Conservation (phyloP, 1,284 basidiomycete genomes). For the Malassezia sp. region DNA sequence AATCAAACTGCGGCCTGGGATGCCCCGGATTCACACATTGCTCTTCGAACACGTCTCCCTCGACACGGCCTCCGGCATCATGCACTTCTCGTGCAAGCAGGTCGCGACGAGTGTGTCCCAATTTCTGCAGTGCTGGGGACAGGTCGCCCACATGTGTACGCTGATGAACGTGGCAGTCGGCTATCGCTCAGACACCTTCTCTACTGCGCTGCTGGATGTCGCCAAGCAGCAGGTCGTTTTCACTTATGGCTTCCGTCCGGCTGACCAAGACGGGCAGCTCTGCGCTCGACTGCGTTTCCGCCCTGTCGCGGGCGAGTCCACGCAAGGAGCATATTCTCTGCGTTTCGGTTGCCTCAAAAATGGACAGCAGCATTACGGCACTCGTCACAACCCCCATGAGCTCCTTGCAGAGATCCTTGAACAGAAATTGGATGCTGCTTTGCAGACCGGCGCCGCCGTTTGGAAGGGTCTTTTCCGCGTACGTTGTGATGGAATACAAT, state of each 20-base stretch:
- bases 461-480: constrained; percentile 6
- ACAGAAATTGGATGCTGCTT: neutral
- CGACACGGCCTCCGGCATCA: neutral
- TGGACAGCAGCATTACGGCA: neutral
- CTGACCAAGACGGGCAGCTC: too few relatives aligned
- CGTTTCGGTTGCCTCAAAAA: too few relatives aligned
- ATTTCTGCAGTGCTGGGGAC: constrained; percentile 8
- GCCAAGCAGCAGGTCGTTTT: neutral
- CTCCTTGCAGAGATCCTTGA: neutral
- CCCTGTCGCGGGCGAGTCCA: too few relatives aligned
- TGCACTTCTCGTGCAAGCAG: neutral
- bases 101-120: neutral
- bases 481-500: neutral
- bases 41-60: constrained; percentile 4
- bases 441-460: neutral
- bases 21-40: neutral
- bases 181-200: neutral
- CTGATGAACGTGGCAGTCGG: constrained; percentile 1
- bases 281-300: too few relatives aligned
- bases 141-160: constrained; percentile 4
- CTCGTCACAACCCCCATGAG: constrained; percentile 7
- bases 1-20: neutral
- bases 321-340: too few relatives aligned
- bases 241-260: constrained; percentile 1
- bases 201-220: neutral